phyloP scores from a whole-genome alignment of 495 filamentous ascomycete species.

The Echria macrotheca region DNA sequence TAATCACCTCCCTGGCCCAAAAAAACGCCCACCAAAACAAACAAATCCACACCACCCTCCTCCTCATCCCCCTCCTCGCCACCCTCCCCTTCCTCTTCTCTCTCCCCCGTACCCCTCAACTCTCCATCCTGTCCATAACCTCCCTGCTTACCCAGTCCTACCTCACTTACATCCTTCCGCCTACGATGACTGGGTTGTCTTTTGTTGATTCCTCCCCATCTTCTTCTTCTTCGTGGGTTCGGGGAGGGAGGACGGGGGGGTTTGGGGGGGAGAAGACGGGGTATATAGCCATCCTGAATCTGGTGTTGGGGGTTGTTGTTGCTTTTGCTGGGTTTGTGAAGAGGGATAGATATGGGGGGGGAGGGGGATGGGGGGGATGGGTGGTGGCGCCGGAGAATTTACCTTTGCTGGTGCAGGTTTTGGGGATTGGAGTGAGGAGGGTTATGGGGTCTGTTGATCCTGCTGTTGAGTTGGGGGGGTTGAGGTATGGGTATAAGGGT shows the following conservation, averaged over 20 bases:
- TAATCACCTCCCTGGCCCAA: constrained; percentile 52
- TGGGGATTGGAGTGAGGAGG: constrained; percentile 45
- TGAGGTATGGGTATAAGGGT: constrained; percentile 57
- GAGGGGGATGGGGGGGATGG: background rate
- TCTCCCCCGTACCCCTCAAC: constrained; percentile 24
- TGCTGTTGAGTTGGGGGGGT: constrained; percentile 43
- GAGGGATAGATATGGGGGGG: background rate
- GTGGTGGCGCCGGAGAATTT: constrained; percentile 29
- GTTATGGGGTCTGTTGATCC: constrained; percentile 53
- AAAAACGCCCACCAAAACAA: constrained; percentile 56
- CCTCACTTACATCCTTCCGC: constrained; percentile 52
- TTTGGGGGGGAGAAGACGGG: too few species aligned
- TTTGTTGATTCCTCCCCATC: too few species aligned
- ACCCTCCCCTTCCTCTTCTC: constrained; percentile 33
- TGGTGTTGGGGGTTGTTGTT: constrained; percentile 31
- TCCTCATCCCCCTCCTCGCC: constrained; percentile 50
- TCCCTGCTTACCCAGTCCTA: constrained; percentile 55
- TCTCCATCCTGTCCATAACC: too few species aligned
- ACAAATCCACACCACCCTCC: constrained; percentile 53
- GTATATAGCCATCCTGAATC: too few species aligned
- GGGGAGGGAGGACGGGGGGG: too few species aligned
- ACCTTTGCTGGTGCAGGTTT: constrained; percentile 41
- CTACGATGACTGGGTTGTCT: too few species aligned
- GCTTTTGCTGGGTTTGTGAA: constrained; percentile 23
- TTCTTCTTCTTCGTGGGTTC: too few species aligned